Conservation (phyloP, 805 yeast genomes). For the Spathaspora passalidarum region DNA sequence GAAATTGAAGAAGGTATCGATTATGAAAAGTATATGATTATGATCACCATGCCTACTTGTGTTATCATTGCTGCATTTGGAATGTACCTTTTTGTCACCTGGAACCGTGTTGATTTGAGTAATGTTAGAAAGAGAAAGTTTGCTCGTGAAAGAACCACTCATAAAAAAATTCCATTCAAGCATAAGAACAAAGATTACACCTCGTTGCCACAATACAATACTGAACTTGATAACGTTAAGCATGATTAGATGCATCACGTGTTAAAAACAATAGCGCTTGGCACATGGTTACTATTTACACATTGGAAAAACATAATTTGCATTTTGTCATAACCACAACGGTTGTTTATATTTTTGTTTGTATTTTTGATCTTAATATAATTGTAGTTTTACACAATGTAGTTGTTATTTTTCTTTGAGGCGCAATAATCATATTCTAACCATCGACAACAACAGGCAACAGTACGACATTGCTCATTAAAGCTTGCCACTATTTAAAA, state of each 20-base stretch:
- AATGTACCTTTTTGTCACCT: slow-evolving; percentile 61
- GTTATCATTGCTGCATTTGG: slow-evolving; percentile 57
- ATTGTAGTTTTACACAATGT: too few relatives aligned
- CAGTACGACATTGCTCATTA: too few relatives aligned
- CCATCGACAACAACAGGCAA: too few relatives aligned
- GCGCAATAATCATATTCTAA: too few relatives aligned
- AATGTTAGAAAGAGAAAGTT: slow-evolving; percentile 32
- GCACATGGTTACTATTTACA: too few relatives aligned
- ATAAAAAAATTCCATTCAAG: slow-evolving; percentile 27
- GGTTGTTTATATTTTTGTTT: neutral
- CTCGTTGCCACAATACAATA: slow-evolving; percentile 32
- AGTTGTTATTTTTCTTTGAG: too few relatives aligned
- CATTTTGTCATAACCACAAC: neutral
- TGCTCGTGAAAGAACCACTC: slow-evolving; percentile 24
- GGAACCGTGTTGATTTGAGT: slow-evolving; percentile 50
- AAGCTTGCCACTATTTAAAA: too few relatives aligned
- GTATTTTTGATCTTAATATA: neutral
- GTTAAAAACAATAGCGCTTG: neutral
- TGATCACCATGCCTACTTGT: slow-evolving; percentile 65
- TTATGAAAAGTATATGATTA: slow-evolving; percentile 57
- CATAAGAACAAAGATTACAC: slow-evolving; percentile 17
- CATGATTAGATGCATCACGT: slow-evolving; percentile 4
- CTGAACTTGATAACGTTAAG: slow-evolving; percentile 13
- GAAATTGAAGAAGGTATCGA: slow-evolving; percentile 48
- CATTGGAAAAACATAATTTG: neutral